Evolutionary conservation across 768 basidiomycete genomes (phyloP).

Genomic region (Leccinum broughii): DNA sequence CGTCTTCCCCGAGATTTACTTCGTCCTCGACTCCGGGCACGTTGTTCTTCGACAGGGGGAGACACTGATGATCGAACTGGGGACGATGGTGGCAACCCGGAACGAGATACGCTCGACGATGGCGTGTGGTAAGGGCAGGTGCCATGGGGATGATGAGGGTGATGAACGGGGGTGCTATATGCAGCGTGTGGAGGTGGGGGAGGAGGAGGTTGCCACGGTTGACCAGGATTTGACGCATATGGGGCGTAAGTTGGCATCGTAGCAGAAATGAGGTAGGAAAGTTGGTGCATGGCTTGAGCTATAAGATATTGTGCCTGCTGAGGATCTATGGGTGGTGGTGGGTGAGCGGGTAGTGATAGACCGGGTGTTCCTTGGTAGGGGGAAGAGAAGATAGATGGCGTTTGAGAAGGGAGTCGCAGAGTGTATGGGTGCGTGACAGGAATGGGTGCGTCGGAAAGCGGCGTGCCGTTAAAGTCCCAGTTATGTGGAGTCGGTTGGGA

Average conservation of each 20-base stretch:
- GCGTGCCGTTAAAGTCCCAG: slow-evolving; percentile 2
- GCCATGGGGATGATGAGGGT: slow-evolving; percentile 19
- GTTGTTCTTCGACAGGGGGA: slow-evolving; percentile 33
- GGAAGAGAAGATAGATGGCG: slow-evolving; percentile 17
- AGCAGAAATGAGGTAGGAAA: slow-evolving; percentile 40
- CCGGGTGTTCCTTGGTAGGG: slow-evolving; percentile 17
- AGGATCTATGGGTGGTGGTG: slow-evolving; percentile 28
- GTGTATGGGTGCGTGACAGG: slow-evolving; percentile 25
- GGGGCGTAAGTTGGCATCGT: slow-evolving; percentile 28
- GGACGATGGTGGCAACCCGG: slow-evolving; percentile 54
- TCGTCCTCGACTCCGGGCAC: slow-evolving; percentile 41
- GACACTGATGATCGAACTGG: slow-evolving; percentile 43
- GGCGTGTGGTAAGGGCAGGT: slow-evolving; percentile 20
- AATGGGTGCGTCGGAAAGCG: slow-evolving; percentile 16
- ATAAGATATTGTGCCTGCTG: slow-evolving; percentile 40
- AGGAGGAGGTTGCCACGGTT: slow-evolving; percentile 22
- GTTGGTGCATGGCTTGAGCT: slow-evolving; percentile 42
- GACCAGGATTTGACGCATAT: slow-evolving; percentile 20
- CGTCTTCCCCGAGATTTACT: slow-evolving; percentile 56
- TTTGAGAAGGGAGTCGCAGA: slow-evolving; percentile 21
- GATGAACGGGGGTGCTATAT: slow-evolving; percentile 13
- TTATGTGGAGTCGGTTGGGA: slow-evolving; percentile 1
- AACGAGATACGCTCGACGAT: slow-evolving; percentile 47
- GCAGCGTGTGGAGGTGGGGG: slow-evolving; percentile 3
- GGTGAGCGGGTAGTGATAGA: slow-evolving; percentile 30